These are phyloP conservation scores for Monilinia polystroma DNA, from an alignment of 2,329 filamentous ascomycete genomes.

Conservation along the genomic window DNA sequence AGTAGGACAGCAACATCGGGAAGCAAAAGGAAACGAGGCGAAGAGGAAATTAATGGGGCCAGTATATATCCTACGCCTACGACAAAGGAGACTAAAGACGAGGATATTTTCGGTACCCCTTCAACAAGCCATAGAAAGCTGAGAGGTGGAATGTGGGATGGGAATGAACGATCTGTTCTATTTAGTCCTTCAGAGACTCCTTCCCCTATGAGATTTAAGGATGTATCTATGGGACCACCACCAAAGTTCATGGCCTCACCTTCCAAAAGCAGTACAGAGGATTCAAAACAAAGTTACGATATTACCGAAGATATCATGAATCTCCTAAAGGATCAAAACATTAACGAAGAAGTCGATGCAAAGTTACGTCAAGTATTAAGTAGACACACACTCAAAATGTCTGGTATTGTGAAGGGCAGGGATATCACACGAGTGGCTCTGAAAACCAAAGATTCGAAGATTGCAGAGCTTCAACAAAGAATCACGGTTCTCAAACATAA, in stretches of 20 bases:
- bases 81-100: constrained; percentile 26
- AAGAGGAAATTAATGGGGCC: constrained; percentile 15
- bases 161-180: constrained; percentile 29
- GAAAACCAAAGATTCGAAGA: constrained; percentile 62
- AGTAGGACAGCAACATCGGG: constrained; percentile 32
- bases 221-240: constrained; percentile 27
- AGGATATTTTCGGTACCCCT: constrained; percentile 33
- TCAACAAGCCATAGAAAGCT: constrained; percentile 23
- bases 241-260: constrained; percentile 27
- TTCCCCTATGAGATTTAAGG: constrained; percentile 32
- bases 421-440: constrained; percentile 64
- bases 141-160: constrained; percentile 32
- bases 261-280: neutral
- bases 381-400: constrained; percentile 56
- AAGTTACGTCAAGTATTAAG: constrained; percentile 50
- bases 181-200: constrained; percentile 34
- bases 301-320: constrained; percentile 50
- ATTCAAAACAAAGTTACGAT: constrained; percentile 35
- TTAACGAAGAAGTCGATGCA: constrained; percentile 43
- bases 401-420: constrained; percentile 62
- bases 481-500: constrained; percentile 58
- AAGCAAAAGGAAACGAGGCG: constrained; percentile 36
- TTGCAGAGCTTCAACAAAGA: constrained; percentile 64
- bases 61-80: constrained; percentile 35
- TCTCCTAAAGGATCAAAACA: constrained; percentile 47